Conservation (phyloP, 768 basidiomycete genomes). For the Hortiboletus campestris region DNA sequence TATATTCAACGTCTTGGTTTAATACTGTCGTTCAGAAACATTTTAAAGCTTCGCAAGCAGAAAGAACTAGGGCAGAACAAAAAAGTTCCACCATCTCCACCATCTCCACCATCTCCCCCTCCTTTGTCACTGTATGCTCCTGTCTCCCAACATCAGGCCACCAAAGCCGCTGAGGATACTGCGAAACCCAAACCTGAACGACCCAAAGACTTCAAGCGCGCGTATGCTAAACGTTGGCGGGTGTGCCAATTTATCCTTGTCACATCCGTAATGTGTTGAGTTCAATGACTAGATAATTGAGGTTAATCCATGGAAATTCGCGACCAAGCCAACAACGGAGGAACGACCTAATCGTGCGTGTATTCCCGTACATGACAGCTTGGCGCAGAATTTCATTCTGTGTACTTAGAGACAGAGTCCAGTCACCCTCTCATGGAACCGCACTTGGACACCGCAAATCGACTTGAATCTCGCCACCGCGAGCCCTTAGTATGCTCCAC, state of each 20-base stretch:
- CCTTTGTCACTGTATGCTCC: not conserved
- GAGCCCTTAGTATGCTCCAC: not conserved
- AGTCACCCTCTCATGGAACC: not conserved
- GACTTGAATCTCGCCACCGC: not conserved
- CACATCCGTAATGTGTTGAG: not conserved
- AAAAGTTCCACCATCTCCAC: constrained; percentile 2
- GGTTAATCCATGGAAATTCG: constrained; percentile 14
- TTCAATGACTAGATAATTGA: constrained; percentile 10
- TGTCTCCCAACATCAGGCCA: not conserved
- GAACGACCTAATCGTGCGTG: constrained; percentile 11
- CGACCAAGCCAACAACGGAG: constrained; percentile 5
- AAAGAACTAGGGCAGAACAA: constrained; percentile 15
- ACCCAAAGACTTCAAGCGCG: constrained; percentile 10
- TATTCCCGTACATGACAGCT: not conserved
- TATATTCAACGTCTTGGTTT: not conserved
- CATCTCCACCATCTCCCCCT: constrained; percentile 6
- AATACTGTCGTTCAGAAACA: constrained; percentile 32
- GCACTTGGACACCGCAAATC: not conserved
- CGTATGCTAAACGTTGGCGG: constrained; percentile 27
- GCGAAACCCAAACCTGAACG: constrained; percentile 6
- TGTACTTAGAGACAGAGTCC: constrained; percentile 4
- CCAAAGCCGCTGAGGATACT: not conserved
- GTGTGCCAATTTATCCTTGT: constrained; percentile 6
- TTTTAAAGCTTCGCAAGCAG: constrained; percentile 46
- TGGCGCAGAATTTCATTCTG: not conserved